These are phyloP conservation scores for Tylopilus balloui DNA, from an alignment of 768 basidiomycete species.

Conservation along the genomic window DNA sequence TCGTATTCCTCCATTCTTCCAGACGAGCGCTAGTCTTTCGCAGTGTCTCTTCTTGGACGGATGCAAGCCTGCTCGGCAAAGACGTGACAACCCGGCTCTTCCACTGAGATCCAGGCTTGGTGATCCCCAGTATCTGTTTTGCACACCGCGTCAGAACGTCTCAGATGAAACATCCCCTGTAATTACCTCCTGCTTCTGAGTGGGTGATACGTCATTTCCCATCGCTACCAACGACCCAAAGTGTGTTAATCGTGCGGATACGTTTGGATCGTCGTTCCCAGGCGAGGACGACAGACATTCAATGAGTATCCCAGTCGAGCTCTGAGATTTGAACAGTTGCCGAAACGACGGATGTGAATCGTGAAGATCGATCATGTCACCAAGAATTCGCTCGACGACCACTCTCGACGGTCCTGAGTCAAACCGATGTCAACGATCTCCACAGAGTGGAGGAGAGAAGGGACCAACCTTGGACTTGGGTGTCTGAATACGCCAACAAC, in stretches of 20 bases:
- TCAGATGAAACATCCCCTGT: background rate
- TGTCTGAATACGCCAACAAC: conserved; percentile 33
- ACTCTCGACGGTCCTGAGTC: conserved; percentile 21
- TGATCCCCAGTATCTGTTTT: conserved; percentile 52
- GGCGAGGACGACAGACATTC: conserved; percentile 54
- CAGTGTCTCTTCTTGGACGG: conserved; percentile 36
- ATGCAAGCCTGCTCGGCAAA: conserved; percentile 14
- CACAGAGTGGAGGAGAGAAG: background rate
- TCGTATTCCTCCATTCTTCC: conserved; percentile 68
- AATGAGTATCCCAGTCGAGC: conserved; percentile 62
- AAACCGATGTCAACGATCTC: background rate
- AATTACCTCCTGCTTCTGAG: conserved; percentile 73
- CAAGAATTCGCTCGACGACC: conserved; percentile 41
- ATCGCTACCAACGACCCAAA: conserved; percentile 64
- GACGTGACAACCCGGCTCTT: background rate
- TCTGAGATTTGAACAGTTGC: conserved; percentile 68
- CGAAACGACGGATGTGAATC: conserved; percentile 62
- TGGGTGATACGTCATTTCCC: conserved; percentile 53
- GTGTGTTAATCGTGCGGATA: conserved; percentile 68
- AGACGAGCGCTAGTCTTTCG: conserved; percentile 61
- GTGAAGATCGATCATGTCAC: conserved; percentile 67
- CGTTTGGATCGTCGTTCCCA: conserved; percentile 7
- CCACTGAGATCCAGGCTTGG: conserved; percentile 34
- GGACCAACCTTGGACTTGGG: conserved; percentile 15
- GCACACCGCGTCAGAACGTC: background rate